Percentiles rank a stretch among this genome's conserved stretches.
Conservation (phyloP, 257 asterid genomes). For the Plantago ovata region DNA sequence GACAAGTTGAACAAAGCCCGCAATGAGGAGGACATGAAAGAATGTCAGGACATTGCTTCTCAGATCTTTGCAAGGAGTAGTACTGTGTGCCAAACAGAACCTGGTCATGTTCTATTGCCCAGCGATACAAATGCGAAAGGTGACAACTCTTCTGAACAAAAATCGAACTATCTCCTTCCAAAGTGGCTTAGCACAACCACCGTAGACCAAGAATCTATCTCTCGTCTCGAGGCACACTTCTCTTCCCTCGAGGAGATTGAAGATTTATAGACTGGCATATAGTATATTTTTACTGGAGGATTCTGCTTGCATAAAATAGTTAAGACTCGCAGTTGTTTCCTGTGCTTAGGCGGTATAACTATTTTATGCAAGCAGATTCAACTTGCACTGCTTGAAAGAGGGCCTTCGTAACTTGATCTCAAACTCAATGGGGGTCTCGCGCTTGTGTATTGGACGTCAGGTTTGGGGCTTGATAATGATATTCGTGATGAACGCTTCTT, state of each 20-base stretch:
- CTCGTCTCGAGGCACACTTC: conserved; percentile 48
- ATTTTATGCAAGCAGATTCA: too few relatives aligned
- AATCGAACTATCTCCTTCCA: conserved; percentile 28
- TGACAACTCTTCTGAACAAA: conserved; percentile 19
- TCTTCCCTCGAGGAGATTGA: conserved; percentile 59
- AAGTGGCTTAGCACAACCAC: conserved; percentile 50
- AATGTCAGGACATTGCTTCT: conserved; percentile 53
- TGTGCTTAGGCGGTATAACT: neutral
- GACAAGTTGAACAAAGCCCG: conserved; percentile 77
- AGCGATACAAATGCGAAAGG: conserved; percentile 20
- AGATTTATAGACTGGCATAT: conserved; percentile 39
- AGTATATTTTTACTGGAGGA: neutral
- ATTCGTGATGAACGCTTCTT: too few relatives aligned
- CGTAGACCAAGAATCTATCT: conserved; percentile 49
- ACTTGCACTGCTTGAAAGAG: too few relatives aligned
- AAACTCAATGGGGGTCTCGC: too few relatives aligned
- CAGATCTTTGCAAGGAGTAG: conserved; percentile 39
- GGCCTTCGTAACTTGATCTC: too few relatives aligned
- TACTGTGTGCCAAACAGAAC: conserved; percentile 23
- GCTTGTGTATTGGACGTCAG: too few relatives aligned
- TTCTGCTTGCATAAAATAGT: neutral
- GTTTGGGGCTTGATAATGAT: too few relatives aligned
- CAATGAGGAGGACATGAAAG: conserved; percentile 67
- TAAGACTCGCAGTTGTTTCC: neutral
- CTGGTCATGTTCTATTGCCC: neutral